phyloP scores from a whole-genome alignment of 768 basidiomycete genomes.

The Termitomyces sp. region DNA sequence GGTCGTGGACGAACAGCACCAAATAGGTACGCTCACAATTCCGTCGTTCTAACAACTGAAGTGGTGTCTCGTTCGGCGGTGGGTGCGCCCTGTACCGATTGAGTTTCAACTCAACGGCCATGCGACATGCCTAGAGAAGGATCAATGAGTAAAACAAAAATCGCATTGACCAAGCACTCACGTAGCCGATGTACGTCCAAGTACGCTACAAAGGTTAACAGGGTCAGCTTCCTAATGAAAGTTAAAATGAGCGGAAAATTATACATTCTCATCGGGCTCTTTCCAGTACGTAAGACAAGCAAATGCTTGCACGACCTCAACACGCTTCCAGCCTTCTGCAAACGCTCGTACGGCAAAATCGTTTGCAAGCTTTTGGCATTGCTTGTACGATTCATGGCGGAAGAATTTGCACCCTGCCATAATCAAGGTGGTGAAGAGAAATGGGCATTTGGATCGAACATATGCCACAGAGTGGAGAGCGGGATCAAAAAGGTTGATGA shows the following conservation, averaged over 20 bases:
- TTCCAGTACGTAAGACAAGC: conserved; percentile 89
- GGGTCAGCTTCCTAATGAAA: conserved; percentile 15
- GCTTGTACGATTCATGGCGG: conserved; percentile 61
- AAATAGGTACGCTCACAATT: conserved; percentile 86
- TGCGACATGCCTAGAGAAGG: conserved; percentile 65
- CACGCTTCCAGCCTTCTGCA: conserved; percentile 70
- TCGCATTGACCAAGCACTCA: conserved; percentile 31
- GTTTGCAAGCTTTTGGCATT: conserved; percentile 69
- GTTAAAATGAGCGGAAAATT: conserved; percentile 4
- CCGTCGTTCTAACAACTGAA: conserved; percentile 70
- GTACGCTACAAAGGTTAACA: conserved; percentile 50
- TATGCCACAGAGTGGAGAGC: conserved; percentile 78
- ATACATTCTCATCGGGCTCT: conserved; percentile 79
- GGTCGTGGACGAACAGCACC: conserved; percentile 83
- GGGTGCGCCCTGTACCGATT: conserved; percentile 64
- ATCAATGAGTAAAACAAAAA: neutral
- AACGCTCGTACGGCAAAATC: conserved; percentile 78
- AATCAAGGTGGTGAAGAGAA: conserved; percentile 82
- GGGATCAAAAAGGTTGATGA: conserved; percentile 87
- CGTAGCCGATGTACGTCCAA: conserved; percentile 87
- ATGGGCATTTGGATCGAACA: conserved; percentile 75
- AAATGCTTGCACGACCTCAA: conserved; percentile 88
- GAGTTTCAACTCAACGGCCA: conserved; percentile 82
- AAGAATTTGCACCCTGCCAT: conserved; percentile 88
- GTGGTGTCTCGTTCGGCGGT: conserved; percentile 56